Conservation (phyloP, 2,329 filamentous ascomycete genomes). For the Ophiostoma ips region DNA sequence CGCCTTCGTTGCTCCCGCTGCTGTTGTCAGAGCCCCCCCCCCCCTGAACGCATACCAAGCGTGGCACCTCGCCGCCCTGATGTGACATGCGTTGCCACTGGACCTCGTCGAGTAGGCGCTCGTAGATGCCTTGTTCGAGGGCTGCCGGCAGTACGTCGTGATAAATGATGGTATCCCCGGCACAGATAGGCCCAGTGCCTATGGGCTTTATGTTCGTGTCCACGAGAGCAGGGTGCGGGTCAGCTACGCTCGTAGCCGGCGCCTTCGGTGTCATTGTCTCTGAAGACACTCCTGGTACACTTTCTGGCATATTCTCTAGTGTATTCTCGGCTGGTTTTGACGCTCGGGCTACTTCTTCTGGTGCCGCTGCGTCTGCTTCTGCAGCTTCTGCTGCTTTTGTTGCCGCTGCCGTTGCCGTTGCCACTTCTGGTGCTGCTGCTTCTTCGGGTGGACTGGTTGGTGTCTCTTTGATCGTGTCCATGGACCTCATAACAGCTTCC, state of each 20-base stretch:
- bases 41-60: conserved; percentile 83
- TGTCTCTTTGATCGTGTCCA: too few relatives aligned
- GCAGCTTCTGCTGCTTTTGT: not conserved
- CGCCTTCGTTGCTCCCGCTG: conserved; percentile 17
- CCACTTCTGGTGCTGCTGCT: not conserved
- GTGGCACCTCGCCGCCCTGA: conserved; percentile 78
- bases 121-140: conserved; percentile 49
- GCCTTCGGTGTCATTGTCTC: not conserved
- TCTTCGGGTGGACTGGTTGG: too few relatives aligned
- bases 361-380: too few relatives aligned
- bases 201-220: conserved; percentile 6
- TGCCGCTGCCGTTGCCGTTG: not conserved
- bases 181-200: conserved; percentile 46
- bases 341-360: not conserved
- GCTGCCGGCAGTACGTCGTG: conserved; percentile 50
- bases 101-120: conserved; percentile 58
- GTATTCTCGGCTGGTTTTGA: not conserved
- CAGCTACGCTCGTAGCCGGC: not conserved
- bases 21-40: conserved; percentile 37
- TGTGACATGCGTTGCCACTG: conserved; percentile 88
- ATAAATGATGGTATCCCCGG: conserved; percentile 67
- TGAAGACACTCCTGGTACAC: not conserved
- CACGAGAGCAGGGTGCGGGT: not conserved
- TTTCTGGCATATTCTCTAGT: not conserved
- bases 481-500: too few relatives aligned